Evolutionary conservation across 2,329 filamentous ascomycete species (phyloP), one percentile per base, ranked within the genome.

Genomic region (Huntiella savannae): DNA sequence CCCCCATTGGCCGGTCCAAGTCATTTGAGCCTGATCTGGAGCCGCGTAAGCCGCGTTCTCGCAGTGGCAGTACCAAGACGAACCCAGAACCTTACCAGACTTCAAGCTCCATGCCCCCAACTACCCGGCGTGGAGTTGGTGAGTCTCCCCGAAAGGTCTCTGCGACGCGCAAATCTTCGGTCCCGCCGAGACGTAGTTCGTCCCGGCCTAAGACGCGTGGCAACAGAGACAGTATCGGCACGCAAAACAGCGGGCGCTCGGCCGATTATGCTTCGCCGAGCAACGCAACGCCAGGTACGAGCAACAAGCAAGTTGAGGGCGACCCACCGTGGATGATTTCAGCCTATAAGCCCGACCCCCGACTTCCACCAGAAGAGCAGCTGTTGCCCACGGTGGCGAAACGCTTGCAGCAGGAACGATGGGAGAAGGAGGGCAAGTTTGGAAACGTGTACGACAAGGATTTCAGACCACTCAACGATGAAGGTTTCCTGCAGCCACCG

Each of bases 301-400:
- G 55, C 60, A 56, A 60, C 69, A 74, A 84, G 57, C 74, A 78
- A 37, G 87, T 87, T 1, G 91, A 96, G 65, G 91, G 91, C 15
- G 88, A 96, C 46, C 86, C 91, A 7, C 91, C 91, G 44, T 98
- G 91, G 91, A 74, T 96, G 62, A 75, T 91, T 40, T 83, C 82
- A 16, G 85, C 93, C 62, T 98, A 95, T 62, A 93, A 92, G 57
- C 91, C 91, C 0, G 91, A 98, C 58, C 91, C 91, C 28, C 79
- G 86, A 50, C 68, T 98, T 33, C 91, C 91, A 4, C 91, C 86
- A 0, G 91, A 98, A 51, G 83, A 98, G 60, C 91, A 98, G 58
- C 77, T 98, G 45, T 75, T 98, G 8, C 91, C 91, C 1, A 96
- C 91, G 0, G 86, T 96, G 52, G 91, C 91, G 10, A 85, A 81